A percentile compares a stretch with the other conserved stretches of the same genome.
These are phyloP conservation scores for Gossypium anomalum DNA, from an alignment of 345 rosid genomes.

Conservation along the genomic window DNA sequence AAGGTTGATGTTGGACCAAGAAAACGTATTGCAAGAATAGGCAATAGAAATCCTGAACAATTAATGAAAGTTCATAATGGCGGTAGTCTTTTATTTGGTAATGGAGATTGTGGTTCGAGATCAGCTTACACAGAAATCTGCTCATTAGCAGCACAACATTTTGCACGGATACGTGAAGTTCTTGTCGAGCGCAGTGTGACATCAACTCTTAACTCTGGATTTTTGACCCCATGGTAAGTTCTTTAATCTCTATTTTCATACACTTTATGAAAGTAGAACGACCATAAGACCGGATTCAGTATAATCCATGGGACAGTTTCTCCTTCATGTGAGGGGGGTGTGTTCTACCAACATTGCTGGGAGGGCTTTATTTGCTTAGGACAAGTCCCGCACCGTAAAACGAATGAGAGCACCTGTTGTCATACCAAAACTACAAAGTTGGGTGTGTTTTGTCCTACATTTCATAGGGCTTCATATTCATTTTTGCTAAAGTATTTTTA, in stretches of 20 bases:
- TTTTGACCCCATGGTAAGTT: slow-evolving; percentile 88
- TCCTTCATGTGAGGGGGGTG: too few species aligned
- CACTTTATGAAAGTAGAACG: too few species aligned
- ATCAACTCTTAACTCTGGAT: slow-evolving; percentile 86
- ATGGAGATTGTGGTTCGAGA: slow-evolving; percentile 46
- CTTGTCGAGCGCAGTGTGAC: slow-evolving; percentile 89
- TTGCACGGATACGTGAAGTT: slow-evolving; percentile 85
- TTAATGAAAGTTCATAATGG: slow-evolving; percentile 55
- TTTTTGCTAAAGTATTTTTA: too few species aligned
- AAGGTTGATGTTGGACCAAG: slow-evolving; percentile 77
- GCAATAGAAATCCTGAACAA: slow-evolving; percentile 49
- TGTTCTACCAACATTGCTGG: too few species aligned
- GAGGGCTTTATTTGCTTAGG: too few species aligned
- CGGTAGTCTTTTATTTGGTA: slow-evolving; percentile 50
- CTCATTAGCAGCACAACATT: slow-evolving; percentile 82
- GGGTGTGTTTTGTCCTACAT: too few species aligned
- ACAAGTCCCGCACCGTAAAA: too few species aligned
- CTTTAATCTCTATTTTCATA: neutral
- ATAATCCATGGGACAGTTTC: too few species aligned
- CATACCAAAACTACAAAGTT: too few species aligned
- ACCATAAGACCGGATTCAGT: too few species aligned
- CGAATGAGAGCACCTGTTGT: too few species aligned
- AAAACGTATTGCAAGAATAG: slow-evolving; percentile 69
- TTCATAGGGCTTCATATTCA: too few species aligned
- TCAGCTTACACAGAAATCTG: slow-evolving; percentile 85